Base-by-base conservation (phyloP, 1,284 basidiomycete genomes). In the Sphagnurus paluster region DNA sequence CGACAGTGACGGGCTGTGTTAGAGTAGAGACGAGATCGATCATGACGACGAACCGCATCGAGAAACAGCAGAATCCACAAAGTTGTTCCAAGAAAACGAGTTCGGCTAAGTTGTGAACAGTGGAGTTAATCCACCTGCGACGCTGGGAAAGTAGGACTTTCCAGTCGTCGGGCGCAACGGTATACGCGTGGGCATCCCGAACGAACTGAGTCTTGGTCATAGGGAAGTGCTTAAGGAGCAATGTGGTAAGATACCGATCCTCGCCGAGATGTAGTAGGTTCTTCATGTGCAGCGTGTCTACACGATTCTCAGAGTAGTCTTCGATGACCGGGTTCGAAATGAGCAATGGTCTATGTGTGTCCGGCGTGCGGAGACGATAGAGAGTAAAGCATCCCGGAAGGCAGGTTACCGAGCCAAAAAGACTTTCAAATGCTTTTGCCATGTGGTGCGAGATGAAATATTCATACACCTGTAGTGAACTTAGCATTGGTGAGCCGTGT, bases 111-210 rank as follows among this genome's bases (percentile, higher is more conserved):
- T 99, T 99, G 74, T 99, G 96, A 24, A 99, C 86, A 0, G 96
- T 99, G 28, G 94, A 98, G 74, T 99, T 99, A 72, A 99, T 99
- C 97, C 97, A 99, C 60, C 94, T 88, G 73, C 95, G 89, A 72
- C 95, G 86, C 67, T 99, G 96, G 9, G 93, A 97, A 14, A 99
- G 74, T 54, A 99, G 69, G 35, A 99, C 87, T 63, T 87, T 87
- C 92, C 93, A 98, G 58, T 92, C 87, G 58, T 93, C 91, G 0
- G 93, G 93, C 5, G 93, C 93, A 23, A 96, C 89, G 0, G 92
- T 96, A 63, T 77, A 91, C 1, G 95, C 94, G 63, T 93, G 87
- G 1, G 94, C 94, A 63, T 98, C 95, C 13, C 90, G 83, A 23
- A 95, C 82, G 62, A 98, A 98, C 62, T 94, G 93, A 9, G 94